Evolutionary conservation across 225 moss, liverwort and hornwort species (phyloP).

Genomic region (Thuidium tamariscinum): DNA sequence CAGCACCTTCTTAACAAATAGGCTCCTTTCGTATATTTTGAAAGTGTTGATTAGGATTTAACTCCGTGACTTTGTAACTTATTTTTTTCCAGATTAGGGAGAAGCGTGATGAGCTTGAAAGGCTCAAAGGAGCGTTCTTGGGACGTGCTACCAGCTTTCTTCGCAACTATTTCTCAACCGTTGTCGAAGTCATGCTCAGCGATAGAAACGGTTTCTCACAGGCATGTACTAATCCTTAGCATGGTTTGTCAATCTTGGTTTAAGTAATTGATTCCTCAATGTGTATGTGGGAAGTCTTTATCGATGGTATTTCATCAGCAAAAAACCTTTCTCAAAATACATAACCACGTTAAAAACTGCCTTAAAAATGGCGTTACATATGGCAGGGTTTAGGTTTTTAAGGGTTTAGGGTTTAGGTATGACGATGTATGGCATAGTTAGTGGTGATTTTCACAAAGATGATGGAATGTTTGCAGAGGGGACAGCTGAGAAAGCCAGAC

Average conservation of each 20-base stretch:
- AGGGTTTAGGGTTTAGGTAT: background rate
- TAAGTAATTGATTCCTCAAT: background rate
- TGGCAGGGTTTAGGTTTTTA: background rate
- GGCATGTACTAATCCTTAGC: conserved; percentile 8
- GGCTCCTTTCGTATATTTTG: background rate
- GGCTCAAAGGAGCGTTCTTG: conserved; percentile 59
- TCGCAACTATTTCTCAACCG: conserved; percentile 55
- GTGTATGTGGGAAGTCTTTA: background rate
- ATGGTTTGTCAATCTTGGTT: background rate
- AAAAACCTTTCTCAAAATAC: background rate
- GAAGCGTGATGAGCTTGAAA: conserved; percentile 74
- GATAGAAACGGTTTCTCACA: conserved; percentile 82
- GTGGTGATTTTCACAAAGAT: background rate
- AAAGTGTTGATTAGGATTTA: background rate
- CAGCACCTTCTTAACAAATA: background rate
- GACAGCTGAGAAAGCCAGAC: conserved; percentile 79
- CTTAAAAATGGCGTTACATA: background rate
- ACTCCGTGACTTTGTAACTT: background rate
- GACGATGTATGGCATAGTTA: background rate
- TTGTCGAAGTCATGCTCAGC: conserved; percentile 72
- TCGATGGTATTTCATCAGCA: background rate
- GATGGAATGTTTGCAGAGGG: conserved; percentile 40
- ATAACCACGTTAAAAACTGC: background rate
- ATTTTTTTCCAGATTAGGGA: conserved; percentile 47
- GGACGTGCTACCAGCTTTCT: conserved; percentile 81